Evolutionary conservation across 139 green algal species (phyloP).

Genomic region (Chlorella sp.): DNA sequence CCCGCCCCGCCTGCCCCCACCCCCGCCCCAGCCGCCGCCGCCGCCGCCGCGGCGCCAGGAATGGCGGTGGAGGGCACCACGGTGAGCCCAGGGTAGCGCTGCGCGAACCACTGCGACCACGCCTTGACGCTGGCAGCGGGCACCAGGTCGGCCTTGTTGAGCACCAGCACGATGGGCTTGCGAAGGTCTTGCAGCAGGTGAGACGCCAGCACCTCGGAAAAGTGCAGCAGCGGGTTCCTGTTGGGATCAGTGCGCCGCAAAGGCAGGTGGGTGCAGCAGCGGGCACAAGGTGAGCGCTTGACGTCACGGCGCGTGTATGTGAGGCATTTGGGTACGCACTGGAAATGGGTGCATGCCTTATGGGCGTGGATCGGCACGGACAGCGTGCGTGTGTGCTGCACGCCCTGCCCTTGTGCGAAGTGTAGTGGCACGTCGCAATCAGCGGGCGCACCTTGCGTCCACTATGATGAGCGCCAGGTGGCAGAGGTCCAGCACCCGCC

Average conservation of each 20-base stretch:
- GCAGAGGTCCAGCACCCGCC: conserved; percentile 55
- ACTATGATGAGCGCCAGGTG: conserved; percentile 51
- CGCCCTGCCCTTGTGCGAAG: neutral
- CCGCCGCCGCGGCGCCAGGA: conserved; percentile 5
- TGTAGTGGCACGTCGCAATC: neutral
- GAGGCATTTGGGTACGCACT: too few relatives aligned
- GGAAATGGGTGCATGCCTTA: too few relatives aligned
- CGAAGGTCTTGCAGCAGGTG: conserved; percentile 25
- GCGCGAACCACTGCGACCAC: conserved; percentile 40
- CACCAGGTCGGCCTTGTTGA: conserved; percentile 69
- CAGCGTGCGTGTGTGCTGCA: neutral
- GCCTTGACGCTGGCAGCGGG: conserved; percentile 16
- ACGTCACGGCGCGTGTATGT: too few relatives aligned
- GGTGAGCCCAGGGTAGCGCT: conserved; percentile 29
- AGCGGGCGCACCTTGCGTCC: conserved; percentile 42
- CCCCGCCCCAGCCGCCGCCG: neutral
- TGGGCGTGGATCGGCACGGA: neutral
- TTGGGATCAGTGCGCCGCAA: too few relatives aligned
- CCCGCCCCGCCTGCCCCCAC: too few relatives aligned
- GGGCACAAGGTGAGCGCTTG: too few relatives aligned
- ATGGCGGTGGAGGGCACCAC: conserved; percentile 25
- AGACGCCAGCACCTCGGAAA: conserved; percentile 26
- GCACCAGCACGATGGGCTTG: conserved; percentile 40
- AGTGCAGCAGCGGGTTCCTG: conserved; percentile 43
- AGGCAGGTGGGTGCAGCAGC: too few relatives aligned